Base-by-base conservation (phyloP, 164 flowering plant species). In the Umbilicus rupestris region DNA sequence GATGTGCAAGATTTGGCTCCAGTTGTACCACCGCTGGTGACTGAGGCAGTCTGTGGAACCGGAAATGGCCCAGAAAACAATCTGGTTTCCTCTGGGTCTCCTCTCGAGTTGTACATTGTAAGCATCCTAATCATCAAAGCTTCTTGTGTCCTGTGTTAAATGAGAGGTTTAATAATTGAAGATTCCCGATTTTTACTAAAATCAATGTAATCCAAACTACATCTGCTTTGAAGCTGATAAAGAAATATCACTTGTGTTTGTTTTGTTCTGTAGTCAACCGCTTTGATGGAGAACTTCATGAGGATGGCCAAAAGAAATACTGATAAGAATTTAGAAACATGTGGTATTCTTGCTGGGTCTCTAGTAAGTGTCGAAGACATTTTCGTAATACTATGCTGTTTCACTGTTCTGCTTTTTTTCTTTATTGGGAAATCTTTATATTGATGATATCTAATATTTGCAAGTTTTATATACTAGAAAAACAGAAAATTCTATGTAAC, bases 331-430 rank as follows among this genome's bases (percentile, higher is more conserved):
- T 77, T 94, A 63, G 99, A 94, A 80, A 94, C 97, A 29, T 94
- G 99, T 78, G 99, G 99, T 30, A 76, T 94, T 64, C 96, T 94
- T 74, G 97, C 96, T 1, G 99, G 99, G 68, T 82, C 83, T 73
- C 96, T 94, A 68, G 99, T 94, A 79, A 81, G 96, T 78, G 28
- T 39, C 65, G 31, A 66, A 62, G 41, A 45, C 63, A 50, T 50
- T 28, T 55, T 26, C 28, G 33, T 28, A 10, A 55, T 24, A 55
- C 17, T 22, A 9, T 7, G 33, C 0, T 55, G 31, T 55, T 55
- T 15, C 15, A 26, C 2, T 9, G 31, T 26, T 5, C 28, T 47
- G 55, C 64, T 67, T 28, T 22, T 19, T n/a, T 66, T 63, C 17
- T 7, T 20, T 52, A 2, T 12, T 52, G 31, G 3, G 30, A 52